A percentile compares a stretch with the other conserved stretches of the same genome.
phyloP scores from a whole-genome alignment of 1,139 yeast species.

The Kodamaea arcana region DNA sequence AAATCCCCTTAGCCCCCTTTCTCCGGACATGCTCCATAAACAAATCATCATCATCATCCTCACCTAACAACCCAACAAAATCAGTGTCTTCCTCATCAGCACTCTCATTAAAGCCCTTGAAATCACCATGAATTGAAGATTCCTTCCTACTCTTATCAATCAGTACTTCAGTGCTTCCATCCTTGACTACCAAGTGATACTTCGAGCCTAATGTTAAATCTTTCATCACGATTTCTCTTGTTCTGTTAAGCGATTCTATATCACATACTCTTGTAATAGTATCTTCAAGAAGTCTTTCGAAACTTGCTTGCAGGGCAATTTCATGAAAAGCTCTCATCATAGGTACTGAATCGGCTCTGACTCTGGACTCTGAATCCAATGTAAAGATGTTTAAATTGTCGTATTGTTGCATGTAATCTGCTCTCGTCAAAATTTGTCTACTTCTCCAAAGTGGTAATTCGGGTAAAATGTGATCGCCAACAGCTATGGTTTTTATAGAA shows the following conservation, averaged over 20 bases:
- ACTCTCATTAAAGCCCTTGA: conserved; percentile 13
- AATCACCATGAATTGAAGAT: conserved; percentile 18
- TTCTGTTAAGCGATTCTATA: conserved; percentile 75
- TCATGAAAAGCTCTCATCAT: conserved; percentile 90
- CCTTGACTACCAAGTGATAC: conserved; percentile 18
- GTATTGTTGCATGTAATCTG: conserved; percentile 72
- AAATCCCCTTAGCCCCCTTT: conserved; percentile 3
- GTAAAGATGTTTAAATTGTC: conserved; percentile 78
- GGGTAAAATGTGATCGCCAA: conserved; percentile 54
- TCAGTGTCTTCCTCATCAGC: conserved; percentile 13
- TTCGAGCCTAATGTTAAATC: conserved; percentile 58
- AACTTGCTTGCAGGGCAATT: conserved; percentile 67
- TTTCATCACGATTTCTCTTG: conserved; percentile 73
- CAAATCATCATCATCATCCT: conserved; percentile 31
- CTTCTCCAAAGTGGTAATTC: conserved; percentile 81
- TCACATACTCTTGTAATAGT: conserved; percentile 71
- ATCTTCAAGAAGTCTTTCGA: conserved; percentile 63
- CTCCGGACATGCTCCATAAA: conserved; percentile 34
- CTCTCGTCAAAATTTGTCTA: conserved; percentile 78
- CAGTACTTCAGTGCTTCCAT: conserved; percentile 11
- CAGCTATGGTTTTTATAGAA: conserved; percentile 9
- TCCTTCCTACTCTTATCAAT: conserved; percentile 18
- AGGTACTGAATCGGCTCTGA: conserved; percentile 77
- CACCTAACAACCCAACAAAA: conserved; percentile 7
- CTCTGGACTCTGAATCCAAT: conserved; percentile 69